A percentile compares a stretch with the other conserved stretches of the same genome.
phyloP scores from a whole-genome alignment of 345 rosid species.

The Syzygium aqueum region DNA sequence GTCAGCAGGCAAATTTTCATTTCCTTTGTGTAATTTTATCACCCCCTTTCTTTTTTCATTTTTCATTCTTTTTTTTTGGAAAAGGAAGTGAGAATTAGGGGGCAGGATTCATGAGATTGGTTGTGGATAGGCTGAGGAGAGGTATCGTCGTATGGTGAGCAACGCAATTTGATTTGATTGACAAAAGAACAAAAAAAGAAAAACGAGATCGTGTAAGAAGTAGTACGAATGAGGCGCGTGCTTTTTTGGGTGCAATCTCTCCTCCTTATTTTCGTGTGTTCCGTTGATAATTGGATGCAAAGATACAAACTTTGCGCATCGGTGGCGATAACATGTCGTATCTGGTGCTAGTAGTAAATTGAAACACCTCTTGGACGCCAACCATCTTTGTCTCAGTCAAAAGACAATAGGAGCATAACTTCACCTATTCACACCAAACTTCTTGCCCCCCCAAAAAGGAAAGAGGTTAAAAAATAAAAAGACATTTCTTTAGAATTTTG shows the following conservation, averaged over 20 bases:
- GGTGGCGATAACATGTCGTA: not conserved
- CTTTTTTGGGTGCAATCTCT: too few species aligned
- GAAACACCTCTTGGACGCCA: not conserved
- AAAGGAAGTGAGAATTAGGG: not conserved
- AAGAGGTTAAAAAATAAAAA: too few species aligned
- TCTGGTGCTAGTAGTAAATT: not conserved
- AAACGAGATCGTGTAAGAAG: too few species aligned
- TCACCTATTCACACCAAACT: not conserved
- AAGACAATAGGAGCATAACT: not conserved
- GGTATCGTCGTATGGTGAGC: not conserved
- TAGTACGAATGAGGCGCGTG: too few species aligned
- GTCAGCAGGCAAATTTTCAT: too few species aligned
- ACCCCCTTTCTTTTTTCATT: not conserved
- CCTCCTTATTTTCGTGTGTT: too few species aligned
- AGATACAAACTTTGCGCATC: not conserved
- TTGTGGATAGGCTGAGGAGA: not conserved
- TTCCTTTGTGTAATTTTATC: not conserved
- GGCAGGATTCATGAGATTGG: not conserved
- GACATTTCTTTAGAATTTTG: too few species aligned
- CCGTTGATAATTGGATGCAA: too few species aligned
- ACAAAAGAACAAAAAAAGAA: too few species aligned
- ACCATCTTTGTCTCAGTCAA: not conserved
- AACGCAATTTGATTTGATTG: not conserved
- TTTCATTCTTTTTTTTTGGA: not conserved
- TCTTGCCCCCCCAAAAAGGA: not conserved